Evolutionary conservation across 257 asterid species (phyloP).

Genomic region (Solanum virginianum): DNA sequence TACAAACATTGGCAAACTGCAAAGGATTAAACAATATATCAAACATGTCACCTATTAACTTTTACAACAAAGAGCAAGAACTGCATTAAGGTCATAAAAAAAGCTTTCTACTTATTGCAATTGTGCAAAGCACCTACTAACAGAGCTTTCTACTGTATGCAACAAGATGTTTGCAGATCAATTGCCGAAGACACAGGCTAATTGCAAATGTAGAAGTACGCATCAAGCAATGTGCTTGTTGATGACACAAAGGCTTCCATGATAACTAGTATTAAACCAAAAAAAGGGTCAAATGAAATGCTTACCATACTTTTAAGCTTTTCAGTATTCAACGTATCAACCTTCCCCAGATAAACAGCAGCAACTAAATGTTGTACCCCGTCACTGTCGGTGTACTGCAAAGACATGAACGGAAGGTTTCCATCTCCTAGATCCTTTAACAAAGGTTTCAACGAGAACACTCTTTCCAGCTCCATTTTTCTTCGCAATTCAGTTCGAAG

Average conservation of each 20-base stretch:
- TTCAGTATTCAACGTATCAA: conserved; percentile 57
- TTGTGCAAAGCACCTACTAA: background rate
- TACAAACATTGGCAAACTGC: background rate
- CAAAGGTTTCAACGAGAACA: conserved; percentile 56
- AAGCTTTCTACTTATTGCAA: background rate
- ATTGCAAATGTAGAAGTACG: background rate
- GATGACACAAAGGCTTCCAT: background rate
- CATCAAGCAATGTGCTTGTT: background rate
- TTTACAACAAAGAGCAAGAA: background rate
- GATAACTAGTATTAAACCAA: background rate
- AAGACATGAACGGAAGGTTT: conserved; percentile 69
- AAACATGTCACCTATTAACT: background rate
- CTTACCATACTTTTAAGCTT: conserved; percentile 61
- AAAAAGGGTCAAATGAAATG: background rate
- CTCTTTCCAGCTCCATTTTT: conserved; percentile 76
- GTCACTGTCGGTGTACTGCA: conserved; percentile 58
- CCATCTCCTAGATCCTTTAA: conserved; percentile 67
- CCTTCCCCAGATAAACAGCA: conserved; percentile 81
- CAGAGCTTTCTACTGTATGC: background rate
- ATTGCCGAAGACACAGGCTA: background rate
- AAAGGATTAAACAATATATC: background rate
- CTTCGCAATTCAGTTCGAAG: conserved; percentile 56
- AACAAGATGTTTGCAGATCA: background rate
- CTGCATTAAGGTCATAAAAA: background rate
- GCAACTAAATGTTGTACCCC: conserved; percentile 77